These are phyloP conservation scores for Rhinocladiella mackenziei DNA, from an alignment of 2,329 filamentous ascomycete genomes.

Conservation along the genomic window DNA sequence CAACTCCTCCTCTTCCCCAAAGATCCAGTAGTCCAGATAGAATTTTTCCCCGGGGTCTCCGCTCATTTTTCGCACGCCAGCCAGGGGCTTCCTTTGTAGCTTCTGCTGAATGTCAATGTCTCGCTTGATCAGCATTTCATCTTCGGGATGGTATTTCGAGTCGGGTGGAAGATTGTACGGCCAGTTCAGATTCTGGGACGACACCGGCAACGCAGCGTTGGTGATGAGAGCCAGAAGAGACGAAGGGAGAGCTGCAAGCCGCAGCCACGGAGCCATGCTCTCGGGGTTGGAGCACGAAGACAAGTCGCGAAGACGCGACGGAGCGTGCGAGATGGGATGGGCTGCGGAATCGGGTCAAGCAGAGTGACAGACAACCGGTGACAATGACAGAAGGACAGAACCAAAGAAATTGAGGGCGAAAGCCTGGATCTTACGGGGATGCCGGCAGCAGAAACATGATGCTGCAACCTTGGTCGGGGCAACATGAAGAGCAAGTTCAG, in stretches of 20 bases:
- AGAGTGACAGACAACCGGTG: not conserved
- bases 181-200: conserved; percentile 18
- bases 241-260: conserved; percentile 12
- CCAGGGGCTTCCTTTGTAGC: conserved; percentile 30
- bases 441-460: not conserved
- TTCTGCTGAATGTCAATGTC: conserved; percentile 34
- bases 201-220: not conserved
- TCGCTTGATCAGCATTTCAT: conserved; percentile 27
- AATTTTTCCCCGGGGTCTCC: conserved; percentile 48
- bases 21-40: conserved; percentile 45
- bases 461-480: not conserved
- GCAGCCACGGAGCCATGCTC: conserved; percentile 21
- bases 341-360: not conserved
- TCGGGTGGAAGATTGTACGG: conserved; percentile 27
- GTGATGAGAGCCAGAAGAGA: conserved; percentile 19
- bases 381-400: not conserved
- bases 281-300: not conserved
- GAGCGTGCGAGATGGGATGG: no score
- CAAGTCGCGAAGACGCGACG: not conserved
- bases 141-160: conserved; percentile 30
- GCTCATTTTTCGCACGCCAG: conserved; percentile 44
- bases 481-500: no score
- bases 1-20: conserved; percentile 25
- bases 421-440: not conserved
- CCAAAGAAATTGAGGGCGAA: not conserved